Evolutionary conservation across 257 asterid genomes (phyloP), one percentile per base, ranked within the genome.

Genomic region (Oldenlandia corymbosa): DNA sequence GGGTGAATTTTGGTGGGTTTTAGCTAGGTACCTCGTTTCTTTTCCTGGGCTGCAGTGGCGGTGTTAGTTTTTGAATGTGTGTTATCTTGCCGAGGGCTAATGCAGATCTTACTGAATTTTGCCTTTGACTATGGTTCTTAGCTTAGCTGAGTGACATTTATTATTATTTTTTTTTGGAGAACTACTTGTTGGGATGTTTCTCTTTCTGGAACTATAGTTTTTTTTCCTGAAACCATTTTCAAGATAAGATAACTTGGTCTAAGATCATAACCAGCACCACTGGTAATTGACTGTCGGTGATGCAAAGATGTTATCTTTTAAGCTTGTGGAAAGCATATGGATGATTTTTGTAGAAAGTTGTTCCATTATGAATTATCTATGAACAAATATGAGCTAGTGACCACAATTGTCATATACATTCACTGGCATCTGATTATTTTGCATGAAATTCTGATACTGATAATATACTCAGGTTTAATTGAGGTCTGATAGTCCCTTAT

Each of bases 91-190:
- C 20, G 60, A 61, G 57, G 32, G 73, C 66, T 43, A 54, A 68
- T 58, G 78, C 65, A 75, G 89, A 83, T 85, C 94, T 83, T 80
- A 79, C 75, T 60, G 37, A 59, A 39, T 70, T 67, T 60, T 50
- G 20, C 57, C n/a, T n/a, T n/a, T n/a, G n/a, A n/a, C n/a, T n/a
- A n/a, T 66, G 53, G 23, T 55, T 65, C 26, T 7, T 16, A 16
- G 50, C 50, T 32, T 18, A 20, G 28, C 4, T 23, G 9, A 32
- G 18, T 7, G 39, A 9, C 6, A 4, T 34, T 34, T 34, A 3
- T 34, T 34, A 3, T 34, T 34, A 3, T 34, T 34, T 34, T 34
- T 34, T 34, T 34, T 34, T 34, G 39, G 39, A n/a, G n/a, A 59
- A 21, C 16, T 1, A 32, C 34, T 60, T 10, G 43, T 41, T 56